Conservation (phyloP, 2,329 filamentous ascomycete species). For the Dryadomyces sulphureus region DNA sequence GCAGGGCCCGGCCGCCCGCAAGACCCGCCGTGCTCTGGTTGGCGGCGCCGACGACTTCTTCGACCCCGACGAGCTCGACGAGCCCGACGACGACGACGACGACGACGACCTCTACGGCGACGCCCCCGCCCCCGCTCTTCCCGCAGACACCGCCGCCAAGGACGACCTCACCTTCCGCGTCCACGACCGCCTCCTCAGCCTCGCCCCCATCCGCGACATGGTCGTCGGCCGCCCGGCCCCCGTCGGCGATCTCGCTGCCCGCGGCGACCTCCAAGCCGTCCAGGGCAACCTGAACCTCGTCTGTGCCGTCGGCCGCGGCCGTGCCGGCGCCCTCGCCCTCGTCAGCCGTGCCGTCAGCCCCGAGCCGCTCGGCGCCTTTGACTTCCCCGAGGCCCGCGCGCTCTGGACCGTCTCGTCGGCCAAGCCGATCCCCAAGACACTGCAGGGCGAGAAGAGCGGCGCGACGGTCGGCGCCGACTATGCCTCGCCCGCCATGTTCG, state of each 20-base stretch:
- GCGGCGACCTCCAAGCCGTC: slow-evolving; percentile 25
- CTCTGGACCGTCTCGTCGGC: slow-evolving; percentile 70
- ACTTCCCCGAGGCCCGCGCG: slow-evolving; percentile 57
- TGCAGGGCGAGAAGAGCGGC: slow-evolving; percentile 35
- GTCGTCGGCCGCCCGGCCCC: slow-evolving; percentile 46
- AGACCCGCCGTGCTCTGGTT: slow-evolving; percentile 42
- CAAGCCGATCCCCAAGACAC: slow-evolving; percentile 47
- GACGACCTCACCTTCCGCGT: slow-evolving; percentile 57
- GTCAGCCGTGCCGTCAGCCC: slow-evolving; percentile 69
- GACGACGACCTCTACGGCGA: slow-evolving; percentile 53
- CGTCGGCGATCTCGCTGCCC: slow-evolving; percentile 27
- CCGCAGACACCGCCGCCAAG: slow-evolving; percentile 17
- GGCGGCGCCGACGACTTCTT: slow-evolving; percentile 27
- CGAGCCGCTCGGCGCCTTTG: slow-evolving; percentile 51
- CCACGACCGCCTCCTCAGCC: slow-evolving; percentile 61
- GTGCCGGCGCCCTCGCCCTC: slow-evolving; percentile 55
- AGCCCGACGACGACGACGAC: slow-evolving; percentile 42
- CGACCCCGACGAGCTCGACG: slow-evolving; percentile 30
- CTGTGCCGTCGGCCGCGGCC: slow-evolving; percentile 47
- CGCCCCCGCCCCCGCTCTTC: slow-evolving; percentile 22
- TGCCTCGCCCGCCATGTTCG: slow-evolving; percentile 46
- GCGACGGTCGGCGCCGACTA: slow-evolving; percentile 38
- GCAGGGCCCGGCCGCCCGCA: slow-evolving; percentile 43
- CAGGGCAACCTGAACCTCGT: slow-evolving; percentile 44
- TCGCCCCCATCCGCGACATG: slow-evolving; percentile 66